Percentiles rank a stretch among this genome's conserved stretches.
Conservation (phyloP, 2,329 filamentous ascomycete species). For the Pseudogymnoascus destructans region DNA sequence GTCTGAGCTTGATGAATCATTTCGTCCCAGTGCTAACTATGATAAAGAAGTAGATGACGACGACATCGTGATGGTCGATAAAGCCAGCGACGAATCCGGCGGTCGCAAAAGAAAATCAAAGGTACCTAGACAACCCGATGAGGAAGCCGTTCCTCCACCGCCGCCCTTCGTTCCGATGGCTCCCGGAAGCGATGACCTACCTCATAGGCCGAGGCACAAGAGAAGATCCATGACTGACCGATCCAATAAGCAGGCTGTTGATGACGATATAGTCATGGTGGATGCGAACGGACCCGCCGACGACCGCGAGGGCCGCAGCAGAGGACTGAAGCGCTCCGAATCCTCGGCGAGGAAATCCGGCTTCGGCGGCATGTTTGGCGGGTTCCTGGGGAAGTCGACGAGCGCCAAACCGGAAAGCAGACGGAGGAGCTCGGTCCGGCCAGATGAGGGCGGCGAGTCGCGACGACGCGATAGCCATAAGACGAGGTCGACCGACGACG, state of each 20-base stretch:
- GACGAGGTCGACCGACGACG: conserved; percentile 30
- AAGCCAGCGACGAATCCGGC: conserved; percentile 27
- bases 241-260: conserved; percentile 48
- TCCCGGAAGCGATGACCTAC: conserved; percentile 21
- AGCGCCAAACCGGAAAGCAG: conserved; percentile 32
- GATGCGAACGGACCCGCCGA: conserved; percentile 37
- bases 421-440: conserved; percentile 37
- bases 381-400: conserved; percentile 36
- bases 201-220: conserved; percentile 18
- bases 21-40: background rate
- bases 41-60: conserved; percentile 32
- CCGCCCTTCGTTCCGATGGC: conserved; percentile 25
- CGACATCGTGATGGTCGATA: conserved; percentile 37
- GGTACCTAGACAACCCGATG: conserved; percentile 27
- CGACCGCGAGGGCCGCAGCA: conserved; percentile 11
- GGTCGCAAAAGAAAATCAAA: conserved; percentile 29
- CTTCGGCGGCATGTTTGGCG: conserved; percentile 49
- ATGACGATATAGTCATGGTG: conserved; percentile 49
- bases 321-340: conserved; percentile 41
- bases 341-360: conserved; percentile 50
- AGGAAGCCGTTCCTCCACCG: conserved; percentile 13
- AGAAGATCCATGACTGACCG: conserved; percentile 28
- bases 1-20: conserved; percentile 11
- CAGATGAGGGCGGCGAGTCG: conserved; percentile 35
- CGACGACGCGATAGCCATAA: conserved; percentile 27